phyloP scores from a whole-genome alignment of 2,329 filamentous ascomycete genomes.

The Trichothecium sympodiale region DNA sequence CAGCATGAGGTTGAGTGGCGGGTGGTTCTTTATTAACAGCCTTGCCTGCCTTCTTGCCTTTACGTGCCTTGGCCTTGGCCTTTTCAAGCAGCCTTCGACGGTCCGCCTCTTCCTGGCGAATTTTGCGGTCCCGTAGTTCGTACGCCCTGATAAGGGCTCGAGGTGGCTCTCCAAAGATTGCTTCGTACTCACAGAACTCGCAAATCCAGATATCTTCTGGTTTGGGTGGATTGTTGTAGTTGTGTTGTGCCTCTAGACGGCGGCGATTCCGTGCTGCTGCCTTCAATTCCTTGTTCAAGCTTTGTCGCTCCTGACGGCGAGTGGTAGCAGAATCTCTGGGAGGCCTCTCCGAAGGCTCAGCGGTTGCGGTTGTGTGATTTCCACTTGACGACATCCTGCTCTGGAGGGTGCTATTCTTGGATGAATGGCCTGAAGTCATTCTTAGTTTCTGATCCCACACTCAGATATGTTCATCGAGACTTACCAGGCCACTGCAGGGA shows the following conservation, averaged over 20 bases:
- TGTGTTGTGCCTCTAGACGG: conserved; percentile 64
- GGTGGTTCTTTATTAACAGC: conserved; percentile 12
- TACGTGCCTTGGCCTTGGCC: conserved; percentile 85
- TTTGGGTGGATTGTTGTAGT: conserved; percentile 61
- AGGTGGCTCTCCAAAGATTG: conserved; percentile 83
- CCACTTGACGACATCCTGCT: too few species aligned
- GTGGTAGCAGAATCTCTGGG: conserved; percentile 8
- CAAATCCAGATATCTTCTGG: conserved; percentile 82
- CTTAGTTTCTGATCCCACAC: too few species aligned
- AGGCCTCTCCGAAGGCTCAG: not conserved
- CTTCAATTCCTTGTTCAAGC: conserved; percentile 58
- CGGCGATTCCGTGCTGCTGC: conserved; percentile 68
- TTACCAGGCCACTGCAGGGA: conserved; percentile 64
- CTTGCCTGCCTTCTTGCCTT: conserved; percentile 75
- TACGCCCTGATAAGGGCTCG: conserved; percentile 80
- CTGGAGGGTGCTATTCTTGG: conserved; percentile 9
- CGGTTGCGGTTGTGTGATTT: not conserved
- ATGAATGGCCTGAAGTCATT: conserved; percentile 11
- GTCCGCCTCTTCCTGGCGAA: conserved; percentile 76
- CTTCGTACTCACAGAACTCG: conserved; percentile 96
- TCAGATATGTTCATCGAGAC: conserved; percentile 3
- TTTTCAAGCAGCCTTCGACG: conserved; percentile 78
- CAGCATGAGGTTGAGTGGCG: too few species aligned
- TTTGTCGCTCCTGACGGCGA: conserved; percentile 51
- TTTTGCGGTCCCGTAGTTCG: conserved; percentile 84